Percentiles rank a stretch among this genome's conserved stretches.
Evolutionary conservation across 768 basidiomycete species (phyloP).

Genomic region (Myochromella boudieri): DNA sequence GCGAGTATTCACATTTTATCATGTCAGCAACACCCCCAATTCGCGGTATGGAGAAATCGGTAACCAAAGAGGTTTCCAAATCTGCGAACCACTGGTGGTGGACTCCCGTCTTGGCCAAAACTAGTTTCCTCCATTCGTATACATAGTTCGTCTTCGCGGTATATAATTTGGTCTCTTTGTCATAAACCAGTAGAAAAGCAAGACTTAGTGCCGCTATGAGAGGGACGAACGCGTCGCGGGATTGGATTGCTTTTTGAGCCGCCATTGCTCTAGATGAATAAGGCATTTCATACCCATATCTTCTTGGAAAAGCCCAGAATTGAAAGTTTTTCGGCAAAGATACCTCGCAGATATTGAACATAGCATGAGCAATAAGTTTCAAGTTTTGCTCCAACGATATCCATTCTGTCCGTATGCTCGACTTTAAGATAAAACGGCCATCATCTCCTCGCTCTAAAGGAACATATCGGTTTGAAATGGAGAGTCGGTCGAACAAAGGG

Average conservation of each 20-base stretch:
- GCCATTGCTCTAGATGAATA: not conserved
- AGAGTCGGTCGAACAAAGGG: not conserved
- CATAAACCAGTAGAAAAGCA: not conserved
- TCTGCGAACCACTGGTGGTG: constrained; percentile 12
- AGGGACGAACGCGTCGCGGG: too few relatives aligned
- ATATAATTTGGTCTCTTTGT: not conserved
- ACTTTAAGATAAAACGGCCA: not conserved
- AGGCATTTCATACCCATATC: constrained; percentile 2
- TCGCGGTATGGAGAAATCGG: not conserved
- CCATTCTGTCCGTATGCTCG: not conserved
- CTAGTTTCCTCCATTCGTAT: constrained; percentile 9
- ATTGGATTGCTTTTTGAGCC: constrained; percentile 13
- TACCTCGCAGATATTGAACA: not conserved
- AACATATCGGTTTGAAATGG: not conserved
- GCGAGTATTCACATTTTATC: not conserved
- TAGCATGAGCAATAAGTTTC: not conserved
- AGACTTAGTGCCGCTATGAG: constrained; percentile 13
- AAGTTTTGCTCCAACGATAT: constrained; percentile 7
- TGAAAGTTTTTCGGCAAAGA: constrained; percentile 1
- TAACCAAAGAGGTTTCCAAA: constrained; percentile 11
- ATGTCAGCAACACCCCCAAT: constrained; percentile 13
- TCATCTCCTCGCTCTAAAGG: not conserved
- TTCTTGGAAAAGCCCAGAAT: constrained; percentile 7
- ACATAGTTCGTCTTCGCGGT: not conserved
- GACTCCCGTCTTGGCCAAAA: not conserved